phyloP scores from a whole-genome alignment of 768 basidiomycete species.

The Astraeus odoratus region DNA sequence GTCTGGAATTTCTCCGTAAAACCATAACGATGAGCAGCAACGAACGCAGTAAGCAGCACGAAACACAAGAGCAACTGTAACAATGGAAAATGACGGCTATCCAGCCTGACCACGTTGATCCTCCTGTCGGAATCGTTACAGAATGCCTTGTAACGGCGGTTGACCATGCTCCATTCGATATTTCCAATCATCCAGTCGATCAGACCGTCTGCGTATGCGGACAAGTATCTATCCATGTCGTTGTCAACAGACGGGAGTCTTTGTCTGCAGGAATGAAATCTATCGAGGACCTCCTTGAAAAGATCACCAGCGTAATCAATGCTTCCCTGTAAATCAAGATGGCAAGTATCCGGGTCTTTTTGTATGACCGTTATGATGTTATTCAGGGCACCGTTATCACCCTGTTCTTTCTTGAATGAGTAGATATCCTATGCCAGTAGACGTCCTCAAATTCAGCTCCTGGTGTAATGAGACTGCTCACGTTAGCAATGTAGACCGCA shows the following conservation, averaged over 20 bases:
- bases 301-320: constrained; percentile 15
- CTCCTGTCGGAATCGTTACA: constrained; percentile 14
- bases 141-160: constrained; percentile 22
- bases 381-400: constrained; percentile 22
- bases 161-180: constrained; percentile 22
- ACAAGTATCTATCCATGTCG: constrained; percentile 13
- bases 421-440: constrained; percentile 17
- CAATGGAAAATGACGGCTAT: constrained; percentile 2
- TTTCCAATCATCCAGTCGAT: constrained; percentile 21
- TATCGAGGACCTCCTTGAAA: constrained; percentile 15
- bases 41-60: too few relatives aligned
- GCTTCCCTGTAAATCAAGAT: constrained; percentile 19
- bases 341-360: constrained; percentile 17
- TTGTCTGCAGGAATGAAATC: constrained; percentile 17
- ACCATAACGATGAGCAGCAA: not conserved
- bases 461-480: constrained; percentile 1
- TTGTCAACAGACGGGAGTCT: constrained; percentile 13
- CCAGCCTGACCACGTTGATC: constrained; percentile 15
- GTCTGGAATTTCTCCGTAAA: not conserved
- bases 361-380: constrained; percentile 22
- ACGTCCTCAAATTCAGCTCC: not conserved
- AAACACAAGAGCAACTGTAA: constrained; percentile 1
- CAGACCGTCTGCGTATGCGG: constrained; percentile 20
- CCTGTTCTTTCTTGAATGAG: constrained; percentile 25
- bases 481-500: constrained; percentile 22